phyloP scores from a whole-genome alignment of 2,329 filamentous ascomycete genomes.

The Diaporthe citrichinensis region DNA sequence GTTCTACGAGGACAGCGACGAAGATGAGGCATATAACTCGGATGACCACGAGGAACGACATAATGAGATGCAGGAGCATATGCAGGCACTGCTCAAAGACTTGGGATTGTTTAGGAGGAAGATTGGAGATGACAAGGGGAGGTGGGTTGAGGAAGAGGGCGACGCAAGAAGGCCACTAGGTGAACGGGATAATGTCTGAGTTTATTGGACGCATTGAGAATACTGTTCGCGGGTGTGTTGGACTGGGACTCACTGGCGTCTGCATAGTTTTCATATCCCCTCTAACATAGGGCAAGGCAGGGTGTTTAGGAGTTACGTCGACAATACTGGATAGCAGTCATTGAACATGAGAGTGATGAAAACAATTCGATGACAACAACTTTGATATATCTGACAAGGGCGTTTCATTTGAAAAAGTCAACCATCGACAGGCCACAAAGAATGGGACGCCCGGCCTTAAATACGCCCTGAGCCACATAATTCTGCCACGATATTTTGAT shows the following conservation, averaged over 20 bases:
- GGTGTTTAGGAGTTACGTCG: slow-evolving; percentile 36
- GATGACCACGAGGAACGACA: slow-evolving; percentile 66
- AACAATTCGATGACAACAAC: not conserved
- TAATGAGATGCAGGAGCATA: slow-evolving; percentile 83
- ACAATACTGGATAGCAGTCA: not conserved
- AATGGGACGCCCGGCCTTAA: not conserved
- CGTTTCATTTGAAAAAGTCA: too few relatives aligned
- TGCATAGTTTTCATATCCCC: not conserved
- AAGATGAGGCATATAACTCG: slow-evolving; percentile 69
- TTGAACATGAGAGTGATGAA: not conserved
- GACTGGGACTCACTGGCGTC: not conserved
- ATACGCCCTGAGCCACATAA: not conserved
- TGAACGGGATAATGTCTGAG: slow-evolving; percentile 56
- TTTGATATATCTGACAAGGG: not conserved
- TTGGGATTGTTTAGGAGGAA: slow-evolving; percentile 86
- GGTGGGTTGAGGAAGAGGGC: slow-evolving; percentile 77
- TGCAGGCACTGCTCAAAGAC: slow-evolving; percentile 87
- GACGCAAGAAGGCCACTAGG: slow-evolving; percentile 68
- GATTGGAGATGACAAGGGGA: slow-evolving; percentile 83
- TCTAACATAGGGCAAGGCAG: slow-evolving; percentile 15
- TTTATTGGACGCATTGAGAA: not conserved
- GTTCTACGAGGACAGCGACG: slow-evolving; percentile 69
- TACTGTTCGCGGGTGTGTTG: not conserved
- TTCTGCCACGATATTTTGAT: not conserved
- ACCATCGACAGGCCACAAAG: not conserved